A percentile compares a stretch with the other conserved stretches of the same genome.
Conservation (phyloP, 2,329 filamentous ascomycete genomes). For the Fusarium fracticaudum region DNA sequence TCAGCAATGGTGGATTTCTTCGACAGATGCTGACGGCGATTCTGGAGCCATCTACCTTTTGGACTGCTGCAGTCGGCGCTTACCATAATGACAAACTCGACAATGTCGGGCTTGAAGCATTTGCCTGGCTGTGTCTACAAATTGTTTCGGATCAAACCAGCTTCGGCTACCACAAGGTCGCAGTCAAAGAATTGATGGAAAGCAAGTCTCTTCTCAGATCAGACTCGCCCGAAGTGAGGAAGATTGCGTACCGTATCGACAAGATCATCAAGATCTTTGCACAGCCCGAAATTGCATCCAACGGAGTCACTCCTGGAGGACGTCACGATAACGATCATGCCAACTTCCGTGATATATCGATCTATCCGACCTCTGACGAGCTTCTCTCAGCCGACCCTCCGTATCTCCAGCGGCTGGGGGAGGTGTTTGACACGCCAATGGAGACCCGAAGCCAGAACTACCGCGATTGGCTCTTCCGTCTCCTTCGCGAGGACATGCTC, state of each 20-base stretch:
- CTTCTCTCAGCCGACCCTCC: slow-evolving; percentile 61
- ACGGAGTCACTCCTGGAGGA: slow-evolving; percentile 62
- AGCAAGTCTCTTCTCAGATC: slow-evolving; percentile 39
- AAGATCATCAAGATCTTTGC: slow-evolving; percentile 48
- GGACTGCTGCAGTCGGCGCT: slow-evolving; percentile 56
- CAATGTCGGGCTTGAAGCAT: slow-evolving; percentile 46
- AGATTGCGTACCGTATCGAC: slow-evolving; percentile 50
- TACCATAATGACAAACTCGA: slow-evolving; percentile 46
- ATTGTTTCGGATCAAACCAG: slow-evolving; percentile 46
- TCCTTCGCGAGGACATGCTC: slow-evolving; percentile 77
- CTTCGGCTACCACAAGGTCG: slow-evolving; percentile 5
- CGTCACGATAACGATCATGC: slow-evolving; percentile 78
- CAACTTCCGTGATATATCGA: slow-evolving; percentile 68
- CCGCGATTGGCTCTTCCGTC: slow-evolving; percentile 76
- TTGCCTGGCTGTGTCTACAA: slow-evolving; percentile 61
- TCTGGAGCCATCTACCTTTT: slow-evolving; percentile 63
- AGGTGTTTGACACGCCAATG: slow-evolving; percentile 54
- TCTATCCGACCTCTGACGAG: slow-evolving; percentile 74
- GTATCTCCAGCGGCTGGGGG: slow-evolving; percentile 64
- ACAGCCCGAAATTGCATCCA: not conserved
- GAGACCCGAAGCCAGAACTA: slow-evolving; percentile 58
- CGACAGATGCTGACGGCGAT: slow-evolving; percentile 54
- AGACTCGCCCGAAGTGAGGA: slow-evolving; percentile 35
- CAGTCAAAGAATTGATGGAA: slow-evolving; percentile 42
- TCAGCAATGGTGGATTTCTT: slow-evolving; percentile 37